phyloP scores from a whole-genome alignment of 169 alveolate species.

The Eimeria mitis region DNA sequence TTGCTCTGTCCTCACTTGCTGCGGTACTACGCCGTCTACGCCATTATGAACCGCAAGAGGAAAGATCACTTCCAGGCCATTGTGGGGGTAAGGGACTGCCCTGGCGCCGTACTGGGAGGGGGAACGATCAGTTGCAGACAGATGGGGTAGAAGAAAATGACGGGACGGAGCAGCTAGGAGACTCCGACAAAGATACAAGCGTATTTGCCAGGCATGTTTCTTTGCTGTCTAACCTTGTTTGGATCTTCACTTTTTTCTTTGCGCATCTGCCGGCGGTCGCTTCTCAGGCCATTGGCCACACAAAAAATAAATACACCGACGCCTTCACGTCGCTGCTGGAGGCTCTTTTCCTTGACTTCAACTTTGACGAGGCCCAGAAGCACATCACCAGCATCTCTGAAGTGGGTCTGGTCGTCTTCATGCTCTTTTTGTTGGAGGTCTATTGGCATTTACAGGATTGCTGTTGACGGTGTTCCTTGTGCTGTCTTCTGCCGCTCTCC shows the following conservation, averaged over 20 bases:
- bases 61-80: conserved; percentile 80
- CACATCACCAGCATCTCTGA: conserved; percentile 88
- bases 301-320: conserved; percentile 90
- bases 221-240: neutral
- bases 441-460: neutral
- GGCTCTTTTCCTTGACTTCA: conserved; percentile 92
- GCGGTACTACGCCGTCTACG: conserved; percentile 82
- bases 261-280: neutral
- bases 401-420: conserved; percentile 32
- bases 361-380: conserved; percentile 93
- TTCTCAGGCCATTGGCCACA: conserved; percentile 84
- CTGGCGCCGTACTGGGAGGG: neutral
- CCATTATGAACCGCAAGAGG: conserved; percentile 80
- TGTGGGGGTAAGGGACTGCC: conserved; percentile 63
- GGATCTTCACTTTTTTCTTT: neutral
- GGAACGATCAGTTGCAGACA: neutral
- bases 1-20: conserved; percentile 81
- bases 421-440: neutral
- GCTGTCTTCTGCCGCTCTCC: neutral
- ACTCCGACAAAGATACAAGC: neutral
- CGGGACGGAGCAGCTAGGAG: neutral
- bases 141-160: neutral
- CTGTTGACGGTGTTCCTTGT: neutral
- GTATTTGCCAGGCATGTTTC: neutral
- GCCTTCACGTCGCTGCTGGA: conserved; percentile 93